Base-by-base conservation (phyloP, 2,329 filamentous ascomycete genomes). In the Penicillium sclerotigenum region DNA sequence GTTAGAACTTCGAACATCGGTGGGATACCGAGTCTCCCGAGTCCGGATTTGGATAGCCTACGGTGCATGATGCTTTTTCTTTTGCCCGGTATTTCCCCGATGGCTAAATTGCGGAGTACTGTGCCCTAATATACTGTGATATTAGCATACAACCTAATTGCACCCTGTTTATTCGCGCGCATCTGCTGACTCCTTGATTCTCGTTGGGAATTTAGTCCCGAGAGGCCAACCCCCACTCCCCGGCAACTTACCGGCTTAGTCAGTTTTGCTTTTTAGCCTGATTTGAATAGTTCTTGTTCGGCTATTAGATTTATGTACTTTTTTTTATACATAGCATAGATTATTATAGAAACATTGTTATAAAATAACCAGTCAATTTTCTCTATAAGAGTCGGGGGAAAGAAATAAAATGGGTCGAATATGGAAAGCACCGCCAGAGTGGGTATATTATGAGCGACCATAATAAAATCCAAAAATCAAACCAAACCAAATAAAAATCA, bases 21-120 rank as follows among this genome's bases (percentile, higher is more conserved):
- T 31, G 51, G 45, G 33, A 57, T 57, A 47, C 55, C 55, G 55
- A 57, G 45, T 54, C 20, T 51, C 24, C 55, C 55, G 55, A 45
- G 43, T 37, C 31, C 34, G 31, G 37, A 56, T 56, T 22, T 38
- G 48, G 54, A 46, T 33, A 50, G 37, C 20, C 22, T 24, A 43
- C 49, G 22, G 49, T 40, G 47, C 53, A 51, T 18, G 47, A n/a
- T 8, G n/a, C n/a, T n/a, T n/a, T n/a, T 13, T 18, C 7, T 54
- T 57, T 41, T 41, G 33, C 45, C 55, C 45, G 43, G 38, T n/a
- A 28, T 28, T 22, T 43, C 28, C 26, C 53, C 53, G 51, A 18
- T 20, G 45, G 52, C 18, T 55, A 55, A 36, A 37, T 37, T n/a
- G 34, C 34, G n/a, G n/a, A 50, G 10, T 34, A 34, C 28, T 16